Evolutionary conservation across 306 rosid species (phyloP), one percentile per base, ranked within the genome.

Genomic region (Gynostemma pentaphyllum): DNA sequence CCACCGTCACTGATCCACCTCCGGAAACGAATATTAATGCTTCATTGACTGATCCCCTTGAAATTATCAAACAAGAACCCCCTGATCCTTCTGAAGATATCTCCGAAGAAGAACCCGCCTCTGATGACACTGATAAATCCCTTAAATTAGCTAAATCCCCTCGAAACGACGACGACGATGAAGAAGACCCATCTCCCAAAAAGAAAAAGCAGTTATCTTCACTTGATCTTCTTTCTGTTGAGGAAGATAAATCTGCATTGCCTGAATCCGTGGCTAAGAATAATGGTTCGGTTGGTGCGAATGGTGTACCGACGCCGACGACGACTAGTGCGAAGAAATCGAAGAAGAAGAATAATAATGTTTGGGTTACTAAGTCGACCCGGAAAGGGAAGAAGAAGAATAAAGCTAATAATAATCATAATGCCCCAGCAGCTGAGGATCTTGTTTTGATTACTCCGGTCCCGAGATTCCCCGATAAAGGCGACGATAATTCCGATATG

Each of bases 291-390:
- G 34, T 13, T 13, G 30, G 44, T 19, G 70, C 76, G 0, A 37
- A 46, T 15, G 48, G 40, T 15, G 55, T 57, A 4, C 30, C 48
- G 7, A 51, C 45, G 2, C 71, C 73, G 21, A 40, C 86, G 0
- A 74, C 82, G 41, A 41, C 82, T 48, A 74, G 66, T 60, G 72
- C 83, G 8, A 88, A 92, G 83, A 88, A 88, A 68, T 82, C 95
- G 21, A 92, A 92, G 90, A 92, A 92, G 82, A 92, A 92, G 64
- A 88, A 51, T 68, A 88, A 82, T 55, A 88, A 92, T 22, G 99
- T 92, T 23, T 92, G 96, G 96, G 90, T 67, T 18, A 92, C 96
- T 1, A 92, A 88, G 66, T 92, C 99, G 27, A 87, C 89, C 46
- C 75, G 82, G 49, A 92, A 92, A 60, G 88, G 95, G 62, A 92